Conservation (phyloP, 495 filamentous ascomycete species). For the Xylaria flabelliformis region DNA sequence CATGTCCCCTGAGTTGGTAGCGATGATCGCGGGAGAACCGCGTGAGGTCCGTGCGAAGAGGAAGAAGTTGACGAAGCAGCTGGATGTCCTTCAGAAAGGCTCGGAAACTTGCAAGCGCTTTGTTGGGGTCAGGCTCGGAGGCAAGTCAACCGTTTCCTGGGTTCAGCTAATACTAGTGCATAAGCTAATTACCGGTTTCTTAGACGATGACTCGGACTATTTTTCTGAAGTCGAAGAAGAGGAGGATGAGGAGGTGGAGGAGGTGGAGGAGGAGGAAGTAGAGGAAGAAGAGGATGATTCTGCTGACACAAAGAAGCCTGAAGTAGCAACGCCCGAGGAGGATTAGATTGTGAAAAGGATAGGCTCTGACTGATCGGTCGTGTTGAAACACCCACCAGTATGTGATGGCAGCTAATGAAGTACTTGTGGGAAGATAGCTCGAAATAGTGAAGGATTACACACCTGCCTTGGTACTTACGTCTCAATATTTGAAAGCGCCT, state of each 20-base stretch:
- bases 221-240: background rate
- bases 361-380: background rate
- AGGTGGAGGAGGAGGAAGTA: background rate
- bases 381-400: background rate
- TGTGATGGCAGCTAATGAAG: background rate
- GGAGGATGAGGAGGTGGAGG: background rate
- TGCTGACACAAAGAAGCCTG: background rate
- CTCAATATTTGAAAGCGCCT: too few relatives aligned
- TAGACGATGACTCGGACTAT: constrained; percentile 19
- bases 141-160: constrained; percentile 15
- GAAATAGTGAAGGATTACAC: background rate
- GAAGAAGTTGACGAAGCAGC: constrained; percentile 58
- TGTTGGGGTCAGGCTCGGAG: constrained; percentile 26
- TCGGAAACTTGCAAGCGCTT: constrained; percentile 58
- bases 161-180: background rate
- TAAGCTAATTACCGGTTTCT: background rate
- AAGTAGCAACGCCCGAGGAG: background rate
- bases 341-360: background rate
- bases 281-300: background rate
- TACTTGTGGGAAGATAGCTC: background rate
- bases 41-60: constrained; percentile 54
- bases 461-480: too few relatives aligned
- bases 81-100: constrained; percentile 57
- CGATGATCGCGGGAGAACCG: constrained; percentile 62
- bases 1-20: constrained; percentile 50